These are phyloP conservation scores for Epichloe bromicola DNA, from an alignment of 2,329 filamentous ascomycete genomes.

Conservation along the genomic window DNA sequence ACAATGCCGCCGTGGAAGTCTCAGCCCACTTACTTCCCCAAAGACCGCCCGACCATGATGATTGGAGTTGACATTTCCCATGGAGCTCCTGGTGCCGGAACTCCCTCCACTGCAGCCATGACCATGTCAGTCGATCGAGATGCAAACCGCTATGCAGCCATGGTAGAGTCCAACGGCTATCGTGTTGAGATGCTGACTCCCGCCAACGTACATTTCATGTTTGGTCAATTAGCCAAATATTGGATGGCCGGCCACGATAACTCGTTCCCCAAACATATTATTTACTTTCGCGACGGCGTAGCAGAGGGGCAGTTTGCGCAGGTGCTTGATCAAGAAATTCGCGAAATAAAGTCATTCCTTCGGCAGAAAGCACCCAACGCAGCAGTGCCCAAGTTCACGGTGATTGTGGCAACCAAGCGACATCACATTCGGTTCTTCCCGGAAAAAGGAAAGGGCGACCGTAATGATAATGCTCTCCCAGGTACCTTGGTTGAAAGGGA, in stretches of 20 bases:
- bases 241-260: slow-evolving; percentile 48
- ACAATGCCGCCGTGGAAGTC: slow-evolving; percentile 22
- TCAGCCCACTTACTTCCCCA: slow-evolving; percentile 21
- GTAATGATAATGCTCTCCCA: slow-evolving; percentile 69
- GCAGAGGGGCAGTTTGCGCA: slow-evolving; percentile 74
- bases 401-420: slow-evolving; percentile 82
- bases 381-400: slow-evolving; percentile 56
- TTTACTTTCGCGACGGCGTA: slow-evolving; percentile 90
- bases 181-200: slow-evolving; percentile 67
- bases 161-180: slow-evolving; percentile 70
- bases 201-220: slow-evolving; percentile 50
- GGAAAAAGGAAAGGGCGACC: slow-evolving; percentile 44
- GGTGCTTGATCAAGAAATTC: slow-evolving; percentile 68
- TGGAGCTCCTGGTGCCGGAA: slow-evolving; percentile 50
- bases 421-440: slow-evolving; percentile 94
- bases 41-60: slow-evolving; percentile 54
- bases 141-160: slow-evolving; percentile 63
- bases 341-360: slow-evolving; percentile 52
- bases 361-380: slow-evolving; percentile 19
- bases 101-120: slow-evolving; percentile 74
- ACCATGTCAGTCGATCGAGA: slow-evolving; percentile 65
- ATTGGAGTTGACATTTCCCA: slow-evolving; percentile 91
- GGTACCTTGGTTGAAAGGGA: slow-evolving; percentile 81
- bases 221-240: slow-evolving; percentile 47
- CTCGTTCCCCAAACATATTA: slow-evolving; percentile 52